Evolutionary conservation across 768 basidiomycete species (phyloP).

Genomic region (Mycena venus): DNA sequence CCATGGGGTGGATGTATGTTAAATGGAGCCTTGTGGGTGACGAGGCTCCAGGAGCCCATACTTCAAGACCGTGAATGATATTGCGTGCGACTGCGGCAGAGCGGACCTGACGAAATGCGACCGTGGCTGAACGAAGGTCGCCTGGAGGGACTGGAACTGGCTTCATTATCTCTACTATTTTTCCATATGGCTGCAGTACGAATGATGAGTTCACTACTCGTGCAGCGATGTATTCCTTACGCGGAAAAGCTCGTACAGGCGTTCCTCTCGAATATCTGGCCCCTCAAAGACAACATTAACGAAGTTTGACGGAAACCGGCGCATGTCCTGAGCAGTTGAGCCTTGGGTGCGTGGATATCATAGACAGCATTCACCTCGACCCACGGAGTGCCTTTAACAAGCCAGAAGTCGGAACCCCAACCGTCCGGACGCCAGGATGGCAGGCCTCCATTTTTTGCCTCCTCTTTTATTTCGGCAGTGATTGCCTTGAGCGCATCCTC

Average conservation of each 20-base stretch:
- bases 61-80: constrained; percentile 73
- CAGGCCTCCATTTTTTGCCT: constrained; percentile 64
- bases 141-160: constrained; percentile 77
- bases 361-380: constrained; percentile 68
- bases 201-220: constrained; percentile 38
- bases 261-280: constrained; percentile 86
- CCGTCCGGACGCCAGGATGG: constrained; percentile 86
- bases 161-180: constrained; percentile 74
- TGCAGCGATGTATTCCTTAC: too few relatives aligned
- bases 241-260: constrained; percentile 81
- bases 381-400: constrained; percentile 86
- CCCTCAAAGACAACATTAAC: constrained; percentile 90
- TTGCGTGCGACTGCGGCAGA: constrained; percentile 89
- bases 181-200: constrained; percentile 79
- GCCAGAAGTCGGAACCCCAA: constrained; percentile 68
- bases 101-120: constrained; percentile 73
- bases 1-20: constrained; percentile 18
- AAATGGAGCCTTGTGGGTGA: constrained; percentile 30
- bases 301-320: constrained; percentile 80
- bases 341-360: background rate
- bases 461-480: constrained; percentile 59
- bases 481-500: constrained; percentile 62
- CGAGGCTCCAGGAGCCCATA: constrained; percentile 38
- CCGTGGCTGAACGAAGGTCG: constrained; percentile 71
- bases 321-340: constrained; percentile 75